Percentiles rank a stretch among this genome's conserved stretches.
These are phyloP conservation scores for Pseudofabraea citricarpa DNA, from an alignment of 2,329 filamentous ascomycete genomes.

Conservation along the genomic window DNA sequence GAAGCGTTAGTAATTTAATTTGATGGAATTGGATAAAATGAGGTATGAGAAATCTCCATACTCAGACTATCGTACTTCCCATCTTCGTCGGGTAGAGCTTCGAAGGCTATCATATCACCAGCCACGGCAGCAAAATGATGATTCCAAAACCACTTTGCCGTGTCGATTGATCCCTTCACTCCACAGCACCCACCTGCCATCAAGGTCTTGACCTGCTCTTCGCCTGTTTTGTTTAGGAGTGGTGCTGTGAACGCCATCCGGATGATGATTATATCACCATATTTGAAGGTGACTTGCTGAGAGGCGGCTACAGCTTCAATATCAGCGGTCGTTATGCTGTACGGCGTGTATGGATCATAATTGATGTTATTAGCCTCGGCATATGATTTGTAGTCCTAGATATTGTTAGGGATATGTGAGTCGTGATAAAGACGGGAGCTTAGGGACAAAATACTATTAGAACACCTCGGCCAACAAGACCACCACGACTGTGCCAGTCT, in stretches of 20 bases:
- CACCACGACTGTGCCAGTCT: too few relatives aligned
- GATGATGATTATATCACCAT: not conserved
- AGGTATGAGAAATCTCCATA: conserved; percentile 25
- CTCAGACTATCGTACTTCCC: too few relatives aligned
- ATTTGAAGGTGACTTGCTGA: not conserved
- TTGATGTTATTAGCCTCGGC: not conserved
- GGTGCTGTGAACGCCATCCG: not conserved
- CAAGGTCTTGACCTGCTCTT: not conserved
- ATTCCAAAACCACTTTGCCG: conserved; percentile 27
- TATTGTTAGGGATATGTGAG: too few relatives aligned
- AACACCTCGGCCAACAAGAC: too few relatives aligned
- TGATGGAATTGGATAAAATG: not conserved
- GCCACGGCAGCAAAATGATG: conserved; percentile 32
- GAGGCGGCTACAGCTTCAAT: not conserved
- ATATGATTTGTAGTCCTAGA: not conserved
- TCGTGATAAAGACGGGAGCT: too few relatives aligned
- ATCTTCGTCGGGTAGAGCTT: conserved; percentile 21
- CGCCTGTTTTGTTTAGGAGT: not conserved
- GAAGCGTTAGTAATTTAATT: conserved; percentile 4
- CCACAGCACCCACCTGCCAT: not conserved
- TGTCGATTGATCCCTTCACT: not conserved
- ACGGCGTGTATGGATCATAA: not conserved
- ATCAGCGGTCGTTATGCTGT: not conserved
- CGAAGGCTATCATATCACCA: conserved; percentile 34
- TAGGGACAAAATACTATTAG: too few relatives aligned